Evolutionary conservation across 495 filamentous ascomycete genomes (phyloP).

Genomic region (Aspergillus olivimuriae): DNA sequence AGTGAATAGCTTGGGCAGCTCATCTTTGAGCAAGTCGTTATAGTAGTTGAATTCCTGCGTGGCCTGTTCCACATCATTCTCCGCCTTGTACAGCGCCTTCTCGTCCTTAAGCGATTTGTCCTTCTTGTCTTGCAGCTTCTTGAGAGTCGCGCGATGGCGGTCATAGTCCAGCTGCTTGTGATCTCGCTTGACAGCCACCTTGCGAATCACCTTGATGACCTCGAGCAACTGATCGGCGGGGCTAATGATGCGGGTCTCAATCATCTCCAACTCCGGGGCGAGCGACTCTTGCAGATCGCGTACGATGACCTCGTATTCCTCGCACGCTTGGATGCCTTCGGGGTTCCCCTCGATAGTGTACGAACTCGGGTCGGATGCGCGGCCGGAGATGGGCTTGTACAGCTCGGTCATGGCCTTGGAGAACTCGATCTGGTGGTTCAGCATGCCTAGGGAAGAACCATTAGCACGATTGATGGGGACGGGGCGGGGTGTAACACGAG

Average conservation of each 20-base stretch:
- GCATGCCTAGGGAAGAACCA: constrained; percentile 59
- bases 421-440: constrained; percentile 97
- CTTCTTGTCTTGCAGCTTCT: constrained; percentile 97
- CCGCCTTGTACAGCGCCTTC: constrained; percentile 92
- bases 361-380: constrained; percentile 87
- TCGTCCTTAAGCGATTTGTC: constrained; percentile 95
- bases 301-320: constrained; percentile 92
- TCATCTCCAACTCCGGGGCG: constrained; percentile 93
- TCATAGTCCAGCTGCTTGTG: constrained; percentile 98
- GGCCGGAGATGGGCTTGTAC: constrained; percentile 96
- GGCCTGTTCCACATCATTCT: constrained; percentile 83
- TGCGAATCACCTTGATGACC: constrained; percentile 91
- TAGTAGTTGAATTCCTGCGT: constrained; percentile 96
- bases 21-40: constrained; percentile 93
- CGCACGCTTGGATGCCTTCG: constrained; percentile 92
- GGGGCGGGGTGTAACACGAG: not conserved
- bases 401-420: constrained; percentile 91
- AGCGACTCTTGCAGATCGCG: constrained; percentile 84
- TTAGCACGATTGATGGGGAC: constrained; percentile 1
- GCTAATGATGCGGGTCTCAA: constrained; percentile 81
- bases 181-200: constrained; percentile 80
- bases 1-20: constrained; percentile 84
- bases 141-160: constrained; percentile 69
- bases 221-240: constrained; percentile 93
- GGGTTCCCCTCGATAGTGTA: constrained; percentile 75